Conservation (phyloP, 768 basidiomycete genomes). For the Phlebiopsis flavidoalba region DNA sequence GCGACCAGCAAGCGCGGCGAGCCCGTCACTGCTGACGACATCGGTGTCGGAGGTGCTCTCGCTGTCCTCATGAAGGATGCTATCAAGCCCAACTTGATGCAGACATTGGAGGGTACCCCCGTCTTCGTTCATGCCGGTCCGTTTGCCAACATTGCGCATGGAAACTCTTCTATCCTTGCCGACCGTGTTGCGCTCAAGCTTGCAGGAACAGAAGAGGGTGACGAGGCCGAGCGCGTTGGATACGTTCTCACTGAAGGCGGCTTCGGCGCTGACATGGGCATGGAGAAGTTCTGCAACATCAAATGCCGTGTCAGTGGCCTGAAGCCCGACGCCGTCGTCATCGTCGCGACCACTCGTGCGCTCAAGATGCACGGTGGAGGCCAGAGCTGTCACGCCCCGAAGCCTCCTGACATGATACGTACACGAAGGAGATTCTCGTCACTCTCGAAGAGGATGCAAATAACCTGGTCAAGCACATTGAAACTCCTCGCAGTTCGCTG, state of each 20-base stretch:
- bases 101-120: constrained; percentile 95
- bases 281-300: constrained; percentile 99
- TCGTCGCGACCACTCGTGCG: constrained; percentile 96
- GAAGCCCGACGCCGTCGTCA: constrained; percentile 88
- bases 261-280: constrained; percentile 98
- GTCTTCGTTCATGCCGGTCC: constrained; percentile 99
- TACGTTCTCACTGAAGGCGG: constrained; percentile 98
- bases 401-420: constrained; percentile 88
- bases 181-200: constrained; percentile 96
- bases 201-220: constrained; percentile 91
- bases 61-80: constrained; percentile 98
- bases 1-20: constrained; percentile 89
- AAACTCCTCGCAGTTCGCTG: constrained; percentile 92
- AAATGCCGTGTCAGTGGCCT: constrained; percentile 94
- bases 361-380: constrained; percentile 99
- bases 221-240: constrained; percentile 72
- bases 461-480: constrained; percentile 91
- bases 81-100: constrained; percentile 99
- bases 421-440: constrained; percentile 89
- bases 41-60: constrained; percentile 91
- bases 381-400: constrained; percentile 93
- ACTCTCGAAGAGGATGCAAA: constrained; percentile 85
- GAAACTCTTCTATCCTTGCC: constrained; percentile 98
- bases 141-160: constrained; percentile 98
- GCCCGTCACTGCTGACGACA: constrained; percentile 92